Conservation (phyloP, 164 flowering plant species). For the Vitis labrusca region DNA sequence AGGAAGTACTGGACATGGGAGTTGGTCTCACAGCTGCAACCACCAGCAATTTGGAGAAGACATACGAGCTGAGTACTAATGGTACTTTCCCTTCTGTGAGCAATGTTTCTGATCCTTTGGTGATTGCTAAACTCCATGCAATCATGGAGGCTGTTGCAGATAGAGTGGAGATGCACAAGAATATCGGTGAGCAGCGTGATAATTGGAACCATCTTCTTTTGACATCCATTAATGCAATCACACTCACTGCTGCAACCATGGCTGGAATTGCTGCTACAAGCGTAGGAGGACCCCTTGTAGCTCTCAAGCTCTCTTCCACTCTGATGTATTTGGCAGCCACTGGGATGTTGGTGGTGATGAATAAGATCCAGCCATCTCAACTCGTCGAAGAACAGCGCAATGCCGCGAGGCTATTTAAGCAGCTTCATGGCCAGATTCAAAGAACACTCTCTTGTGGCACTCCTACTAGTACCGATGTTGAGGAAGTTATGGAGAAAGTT, state of each 20-base stretch:
- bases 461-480: conserved; percentile 30
- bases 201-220: conserved; percentile 53
- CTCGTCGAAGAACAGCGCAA: conserved; percentile 73
- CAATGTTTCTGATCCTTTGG: background rate
- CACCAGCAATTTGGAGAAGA: conserved; percentile 6
- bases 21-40: background rate
- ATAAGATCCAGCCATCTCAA: conserved; percentile 76
- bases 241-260: conserved; percentile 44
- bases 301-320: conserved; percentile 46
- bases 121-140: conserved; percentile 35
- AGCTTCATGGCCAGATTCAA: conserved; percentile 34
- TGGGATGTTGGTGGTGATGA: conserved; percentile 50
- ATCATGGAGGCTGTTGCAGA: conserved; percentile 37
- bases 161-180: conserved; percentile 49
- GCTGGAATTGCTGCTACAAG: conserved; percentile 29
- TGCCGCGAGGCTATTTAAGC: conserved; percentile 53
- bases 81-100: no score
- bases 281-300: conserved; percentile 20
- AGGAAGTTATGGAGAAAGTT: conserved; percentile 36
- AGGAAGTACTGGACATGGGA: conserved; percentile 10
- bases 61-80: background rate
- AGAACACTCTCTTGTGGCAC: conserved; percentile 27
- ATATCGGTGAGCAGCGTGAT: conserved; percentile 43
- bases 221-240: conserved; percentile 40
- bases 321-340: conserved; percentile 52